Evolutionary conservation across 257 asterid genomes (phyloP), one percentile per base, ranked within the genome.

Genomic region (Sherardia arvensis): DNA sequence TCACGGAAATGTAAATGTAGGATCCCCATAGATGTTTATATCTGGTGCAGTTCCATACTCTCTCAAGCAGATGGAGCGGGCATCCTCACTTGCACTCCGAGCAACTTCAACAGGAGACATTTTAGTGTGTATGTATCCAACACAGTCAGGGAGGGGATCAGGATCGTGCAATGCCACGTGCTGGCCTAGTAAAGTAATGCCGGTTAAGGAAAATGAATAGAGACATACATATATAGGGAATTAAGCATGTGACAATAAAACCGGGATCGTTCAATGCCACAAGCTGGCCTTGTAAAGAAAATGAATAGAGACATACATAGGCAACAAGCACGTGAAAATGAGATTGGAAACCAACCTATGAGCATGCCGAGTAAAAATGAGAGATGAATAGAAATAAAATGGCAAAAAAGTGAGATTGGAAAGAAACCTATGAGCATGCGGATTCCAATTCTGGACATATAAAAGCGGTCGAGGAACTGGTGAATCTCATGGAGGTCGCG

Each of bases 101-200:
- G 97, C 95, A 71, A 92, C 95, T 77, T 83, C 90, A 25, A 92
- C 75, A 0, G 97, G 97, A 26, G 98, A 92, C 98, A 89, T 89
- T 78, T 92, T 92, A 8, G 91, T 89, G 69, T 92, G 91, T 73
- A 92, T 92, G 33, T 85, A 92, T 29, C 98, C 98, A 20, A 92
- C 81, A 64, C 91, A 81, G 69, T 92, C 77, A 43, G 96, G 96
- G 73, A 67, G 83, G 15, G 98, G 98, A 66, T 81, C 80, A 34
- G 98, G 98, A 74, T 89, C 93, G 5, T 89, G 97, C 74, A 92
- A 78, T 22, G 91, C 98, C 68, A 92, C 97, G 11, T 92, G 98
- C 84, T 92, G 98, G 20, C 51, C 51, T 38, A 38, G 47, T 38
- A 2, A 38, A n/a, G n/a, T n/a, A n/a, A 10, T 36, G 15, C 3